Evolutionary conservation across 257 asterid genomes (phyloP).

Genomic region (Ligustrum vulgare): DNA sequence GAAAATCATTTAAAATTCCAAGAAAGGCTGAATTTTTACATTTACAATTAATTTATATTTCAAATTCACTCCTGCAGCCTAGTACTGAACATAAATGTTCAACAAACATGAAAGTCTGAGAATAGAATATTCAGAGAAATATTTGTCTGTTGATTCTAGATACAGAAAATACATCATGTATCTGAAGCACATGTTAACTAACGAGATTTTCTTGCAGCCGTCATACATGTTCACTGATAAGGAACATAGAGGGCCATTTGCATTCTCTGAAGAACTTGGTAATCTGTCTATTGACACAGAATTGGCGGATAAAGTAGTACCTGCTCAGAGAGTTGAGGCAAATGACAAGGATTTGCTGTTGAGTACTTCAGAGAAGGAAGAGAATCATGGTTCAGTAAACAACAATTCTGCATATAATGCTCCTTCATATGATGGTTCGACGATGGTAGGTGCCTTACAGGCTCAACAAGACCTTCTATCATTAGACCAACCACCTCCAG

Average conservation of each 20-base stretch:
- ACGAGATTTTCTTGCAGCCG: slow-evolving; percentile 63
- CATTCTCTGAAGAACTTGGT: slow-evolving; percentile 85
- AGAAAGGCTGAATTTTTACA: neutral
- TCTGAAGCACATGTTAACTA: slow-evolving; percentile 13
- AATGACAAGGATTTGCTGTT: slow-evolving; percentile 87
- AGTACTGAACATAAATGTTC: neutral
- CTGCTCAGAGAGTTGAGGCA: slow-evolving; percentile 78
- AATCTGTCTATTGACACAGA: slow-evolving; percentile 66
- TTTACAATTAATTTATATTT: neutral
- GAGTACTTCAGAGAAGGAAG: slow-evolving; percentile 84
- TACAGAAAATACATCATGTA: slow-evolving; percentile 1
- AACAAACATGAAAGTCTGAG: neutral
- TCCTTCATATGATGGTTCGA: slow-evolving; percentile 60
- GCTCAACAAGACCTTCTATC: slow-evolving; percentile 72
- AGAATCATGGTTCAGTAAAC: slow-evolving; percentile 51
- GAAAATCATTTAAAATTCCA: neutral
- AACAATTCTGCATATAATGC: slow-evolving; percentile 76
- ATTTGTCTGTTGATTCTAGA: neutral
- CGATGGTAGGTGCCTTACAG: slow-evolving; percentile 37
- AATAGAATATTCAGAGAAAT: neutral
- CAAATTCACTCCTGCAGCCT: neutral
- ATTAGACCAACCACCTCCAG: slow-evolving; percentile 56
- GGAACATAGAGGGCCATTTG: slow-evolving; percentile 94
- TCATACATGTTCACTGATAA: slow-evolving; percentile 98
- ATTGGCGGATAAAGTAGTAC: slow-evolving; percentile 49